These are phyloP conservation scores for Mollisia scopiformis DNA, from an alignment of 2,329 filamentous ascomycete genomes.

Conservation along the genomic window DNA sequence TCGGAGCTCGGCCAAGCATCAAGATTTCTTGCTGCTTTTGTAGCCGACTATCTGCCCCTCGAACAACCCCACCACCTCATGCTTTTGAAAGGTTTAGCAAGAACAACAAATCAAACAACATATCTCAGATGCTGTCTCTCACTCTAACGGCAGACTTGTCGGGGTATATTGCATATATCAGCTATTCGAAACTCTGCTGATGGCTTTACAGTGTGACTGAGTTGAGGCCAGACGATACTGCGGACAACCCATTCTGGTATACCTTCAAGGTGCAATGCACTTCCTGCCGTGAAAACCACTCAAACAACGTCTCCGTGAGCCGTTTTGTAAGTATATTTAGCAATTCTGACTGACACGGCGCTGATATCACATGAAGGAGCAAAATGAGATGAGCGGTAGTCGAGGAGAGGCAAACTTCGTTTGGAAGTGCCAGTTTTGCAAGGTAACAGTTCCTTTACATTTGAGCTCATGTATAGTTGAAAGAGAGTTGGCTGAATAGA, in stretches of 20 bases:
- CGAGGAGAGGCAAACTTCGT: slow-evolving; percentile 98
- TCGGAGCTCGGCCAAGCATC: neutral
- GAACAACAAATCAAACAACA: slow-evolving; percentile 5
- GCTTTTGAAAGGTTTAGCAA: neutral
- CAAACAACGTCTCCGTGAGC: slow-evolving; percentile 83
- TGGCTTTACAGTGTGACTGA: slow-evolving; percentile 75
- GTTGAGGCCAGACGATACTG: slow-evolving; percentile 80
- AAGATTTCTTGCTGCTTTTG: slow-evolving; percentile 9
- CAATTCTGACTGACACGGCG: neutral
- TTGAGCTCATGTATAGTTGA: neutral
- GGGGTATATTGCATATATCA: slow-evolving; percentile 53
- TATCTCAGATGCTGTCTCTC: slow-evolving; percentile 60
- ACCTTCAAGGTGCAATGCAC: slow-evolving; percentile 98
- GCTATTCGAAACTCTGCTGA: neutral
- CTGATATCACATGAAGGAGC: slow-evolving; percentile 60
- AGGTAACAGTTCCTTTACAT: slow-evolving; percentile 55
- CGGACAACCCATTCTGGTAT: slow-evolving; percentile 88
- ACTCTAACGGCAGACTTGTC: slow-evolving; percentile 69
- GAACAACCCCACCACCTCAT: slow-evolving; percentile 16
- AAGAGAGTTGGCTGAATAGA: slow-evolving; percentile 37
- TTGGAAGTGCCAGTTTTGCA: slow-evolving; percentile 99
- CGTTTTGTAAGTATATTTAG: slow-evolving; percentile 67
- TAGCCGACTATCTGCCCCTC: neutral
- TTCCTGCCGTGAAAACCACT: slow-evolving; percentile 90
- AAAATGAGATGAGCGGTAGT: slow-evolving; percentile 88